Evolutionary conservation across 169 alveolate genomes (phyloP).

Genomic region (Eimeria acervulina): DNA sequence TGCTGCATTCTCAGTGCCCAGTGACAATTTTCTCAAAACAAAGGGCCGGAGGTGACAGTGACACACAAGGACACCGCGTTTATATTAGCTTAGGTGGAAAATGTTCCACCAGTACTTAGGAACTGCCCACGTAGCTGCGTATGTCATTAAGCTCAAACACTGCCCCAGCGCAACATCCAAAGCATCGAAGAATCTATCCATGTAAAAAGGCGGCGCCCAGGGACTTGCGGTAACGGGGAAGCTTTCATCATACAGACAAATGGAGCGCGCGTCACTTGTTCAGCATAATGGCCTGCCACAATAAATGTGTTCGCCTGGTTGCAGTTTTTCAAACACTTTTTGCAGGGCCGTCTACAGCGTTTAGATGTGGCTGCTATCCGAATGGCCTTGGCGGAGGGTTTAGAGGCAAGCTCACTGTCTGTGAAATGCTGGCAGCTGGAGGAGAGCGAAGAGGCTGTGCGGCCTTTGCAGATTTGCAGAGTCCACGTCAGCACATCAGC

Average conservation of each 20-base stretch:
- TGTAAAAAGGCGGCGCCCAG: background rate
- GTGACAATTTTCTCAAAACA: background rate
- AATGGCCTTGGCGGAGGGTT: background rate
- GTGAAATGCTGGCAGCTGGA: too few species aligned
- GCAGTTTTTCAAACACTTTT: background rate
- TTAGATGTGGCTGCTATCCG: background rate
- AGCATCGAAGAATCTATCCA: background rate
- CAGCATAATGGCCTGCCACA: background rate
- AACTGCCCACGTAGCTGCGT: background rate
- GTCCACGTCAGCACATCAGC: background rate
- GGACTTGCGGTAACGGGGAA: background rate
- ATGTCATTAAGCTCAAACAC: background rate
- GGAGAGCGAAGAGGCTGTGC: background rate
- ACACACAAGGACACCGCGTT: background rate
- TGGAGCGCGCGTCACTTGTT: background rate
- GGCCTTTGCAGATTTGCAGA: background rate
- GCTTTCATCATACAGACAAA: background rate
- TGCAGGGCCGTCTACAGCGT: background rate
- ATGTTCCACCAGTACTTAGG: background rate
- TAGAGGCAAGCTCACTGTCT: background rate
- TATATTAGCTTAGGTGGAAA: background rate
- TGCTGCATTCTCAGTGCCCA: background rate
- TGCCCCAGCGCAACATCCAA: background rate
- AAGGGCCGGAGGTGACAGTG: conserved; percentile 18
- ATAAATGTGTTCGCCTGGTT: background rate